A percentile compares a stretch with the other conserved stretches of the same genome.
These are phyloP conservation scores for Sesbania bispinosa DNA, from an alignment of 306 rosid species.

Conservation along the genomic window DNA sequence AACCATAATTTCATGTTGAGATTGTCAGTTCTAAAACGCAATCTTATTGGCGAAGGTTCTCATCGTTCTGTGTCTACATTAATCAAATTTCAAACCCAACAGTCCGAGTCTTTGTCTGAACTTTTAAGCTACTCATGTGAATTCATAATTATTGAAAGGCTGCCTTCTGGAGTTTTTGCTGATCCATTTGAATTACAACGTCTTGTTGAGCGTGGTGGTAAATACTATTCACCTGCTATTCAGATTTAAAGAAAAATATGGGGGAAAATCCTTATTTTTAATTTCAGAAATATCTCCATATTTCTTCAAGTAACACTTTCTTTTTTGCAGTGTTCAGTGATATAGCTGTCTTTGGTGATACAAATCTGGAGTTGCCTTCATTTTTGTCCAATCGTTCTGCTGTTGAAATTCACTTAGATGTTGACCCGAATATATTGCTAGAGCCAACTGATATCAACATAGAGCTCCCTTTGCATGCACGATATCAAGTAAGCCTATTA, in stretches of 20 bases:
- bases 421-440: conserved; percentile 34
- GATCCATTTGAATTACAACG: conserved; percentile 86
- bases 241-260: not conserved
- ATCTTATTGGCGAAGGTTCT: conserved; percentile 74
- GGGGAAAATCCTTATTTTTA: not conserved
- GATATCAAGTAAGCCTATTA: conserved; percentile 65
- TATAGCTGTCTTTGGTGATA: conserved; percentile 82
- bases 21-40: conserved; percentile 42
- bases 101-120: conserved; percentile 28
- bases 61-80: conserved; percentile 60
- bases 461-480: conserved; percentile 75
- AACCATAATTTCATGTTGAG: conserved; percentile 28
- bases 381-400: conserved; percentile 74
- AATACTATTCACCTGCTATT: conserved; percentile 6
- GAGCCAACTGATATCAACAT: conserved; percentile 32
- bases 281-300: not conserved
- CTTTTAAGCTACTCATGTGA: conserved; percentile 41
- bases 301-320: conserved; percentile 10
- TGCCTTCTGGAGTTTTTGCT: conserved; percentile 73
- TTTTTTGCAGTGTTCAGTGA: conserved; percentile 48
- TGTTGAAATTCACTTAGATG: conserved; percentile 70
- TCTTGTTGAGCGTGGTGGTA: conserved; percentile 79
- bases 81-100: conserved; percentile 37
- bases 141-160: conserved; percentile 62
- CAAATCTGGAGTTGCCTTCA: conserved; percentile 82